Conservation (phyloP, 2,329 filamentous ascomycete genomes). For the Aquanectria penicillioides region DNA sequence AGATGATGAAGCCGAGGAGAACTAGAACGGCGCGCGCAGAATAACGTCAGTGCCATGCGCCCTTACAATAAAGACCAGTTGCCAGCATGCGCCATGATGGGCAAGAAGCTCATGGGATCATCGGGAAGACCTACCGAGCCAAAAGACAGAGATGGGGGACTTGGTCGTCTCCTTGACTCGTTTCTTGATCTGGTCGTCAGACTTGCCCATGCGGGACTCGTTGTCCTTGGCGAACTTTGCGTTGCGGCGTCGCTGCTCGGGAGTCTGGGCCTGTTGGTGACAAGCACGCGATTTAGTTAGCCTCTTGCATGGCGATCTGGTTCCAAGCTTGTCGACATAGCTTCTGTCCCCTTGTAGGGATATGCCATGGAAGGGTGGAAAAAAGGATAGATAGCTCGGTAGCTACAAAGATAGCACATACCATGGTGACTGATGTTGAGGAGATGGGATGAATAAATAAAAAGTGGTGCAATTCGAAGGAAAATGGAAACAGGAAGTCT, state of each 20-base stretch:
- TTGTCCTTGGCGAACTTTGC: slow-evolving; percentile 80
- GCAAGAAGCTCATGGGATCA: too few species aligned
- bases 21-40: slow-evolving; percentile 48
- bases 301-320: too few species aligned
- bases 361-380: neutral
- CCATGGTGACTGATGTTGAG: slow-evolving; percentile 3
- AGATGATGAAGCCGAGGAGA: slow-evolving; percentile 68
- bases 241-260: slow-evolving; percentile 83
- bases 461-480: neutral
- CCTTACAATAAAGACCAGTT: too few species aligned
- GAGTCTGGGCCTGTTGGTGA: slow-evolving; percentile 80
- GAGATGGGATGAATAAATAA: neutral
- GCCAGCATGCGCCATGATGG: neutral
- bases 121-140: too few species aligned
- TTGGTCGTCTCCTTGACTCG: slow-evolving; percentile 63
- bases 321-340: too few species aligned
- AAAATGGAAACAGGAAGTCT: neutral
- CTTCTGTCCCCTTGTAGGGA: neutral
- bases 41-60: slow-evolving; percentile 15
- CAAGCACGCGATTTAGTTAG: too few species aligned
- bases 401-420: neutral
- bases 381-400: too few species aligned
- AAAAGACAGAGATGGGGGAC: slow-evolving; percentile 71
- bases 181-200: slow-evolving; percentile 72
- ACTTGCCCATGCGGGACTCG: slow-evolving; percentile 79